Evolutionary conservation across 495 filamentous ascomycete genomes (phyloP).

Genomic region (Jackrogersella multiformis): DNA sequence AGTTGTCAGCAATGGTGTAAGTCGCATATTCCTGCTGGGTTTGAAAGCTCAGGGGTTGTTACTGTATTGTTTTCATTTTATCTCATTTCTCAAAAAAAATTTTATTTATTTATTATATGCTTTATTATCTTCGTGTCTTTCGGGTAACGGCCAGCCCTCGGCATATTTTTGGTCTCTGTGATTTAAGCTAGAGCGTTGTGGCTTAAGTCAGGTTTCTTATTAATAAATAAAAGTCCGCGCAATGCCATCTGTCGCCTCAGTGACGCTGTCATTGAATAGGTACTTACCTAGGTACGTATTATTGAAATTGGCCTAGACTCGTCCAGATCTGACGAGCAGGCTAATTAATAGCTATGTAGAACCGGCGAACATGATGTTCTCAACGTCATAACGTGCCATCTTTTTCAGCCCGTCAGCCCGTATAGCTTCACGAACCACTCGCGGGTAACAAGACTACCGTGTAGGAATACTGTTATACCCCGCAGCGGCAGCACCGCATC

Average conservation of each 20-base stretch:
- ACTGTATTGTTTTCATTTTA: neutral
- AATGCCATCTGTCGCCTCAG: neutral
- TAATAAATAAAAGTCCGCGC: constrained; percentile 15
- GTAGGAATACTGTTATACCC: constrained; percentile 24
- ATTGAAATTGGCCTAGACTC: neutral
- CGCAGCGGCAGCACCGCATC: constrained; percentile 29
- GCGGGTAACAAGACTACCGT: constrained; percentile 14
- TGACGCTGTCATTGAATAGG: neutral
- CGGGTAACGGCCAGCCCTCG: constrained; percentile 3
- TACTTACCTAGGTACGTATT: too few species aligned
- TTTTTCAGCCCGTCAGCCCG: neutral
- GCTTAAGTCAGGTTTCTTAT: constrained; percentile 23
- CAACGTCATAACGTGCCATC: constrained; percentile 36
- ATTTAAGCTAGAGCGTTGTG: neutral
- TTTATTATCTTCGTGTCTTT: constrained; percentile 5
- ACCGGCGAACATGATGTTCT: constrained; percentile 1
- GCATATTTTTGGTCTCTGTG: constrained; percentile 1
- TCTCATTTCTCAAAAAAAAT: neutral
- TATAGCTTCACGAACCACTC: constrained; percentile 3
- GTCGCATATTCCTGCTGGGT: constrained; percentile 1
- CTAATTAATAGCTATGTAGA: neutral
- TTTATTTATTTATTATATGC: too few species aligned
- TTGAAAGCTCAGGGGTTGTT: neutral
- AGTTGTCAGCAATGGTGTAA: constrained; percentile 12
- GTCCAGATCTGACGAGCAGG: neutral